A percentile compares a stretch with the other conserved stretches of the same genome.
Evolutionary conservation across 805 yeast species (phyloP).

Genomic region (Cyberlindnera lachancei): DNA sequence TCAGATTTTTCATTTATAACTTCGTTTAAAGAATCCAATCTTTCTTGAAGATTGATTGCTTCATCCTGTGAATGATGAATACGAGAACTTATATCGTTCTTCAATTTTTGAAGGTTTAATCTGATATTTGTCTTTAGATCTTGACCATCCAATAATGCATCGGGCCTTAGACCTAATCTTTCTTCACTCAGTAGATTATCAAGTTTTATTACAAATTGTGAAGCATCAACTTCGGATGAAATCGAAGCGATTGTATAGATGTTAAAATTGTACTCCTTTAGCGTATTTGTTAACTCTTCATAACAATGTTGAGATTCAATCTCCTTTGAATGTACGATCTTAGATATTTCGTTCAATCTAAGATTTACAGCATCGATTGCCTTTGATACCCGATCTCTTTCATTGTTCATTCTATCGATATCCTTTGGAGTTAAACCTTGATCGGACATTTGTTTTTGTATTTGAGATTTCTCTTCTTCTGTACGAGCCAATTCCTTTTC

Average conservation of each 20-base stretch:
- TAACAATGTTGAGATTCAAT: constrained; percentile 40
- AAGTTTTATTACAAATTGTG: constrained; percentile 34
- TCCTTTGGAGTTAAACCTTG: constrained; percentile 57
- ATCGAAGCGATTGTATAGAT: constrained; percentile 40
- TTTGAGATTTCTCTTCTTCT: constrained; percentile 33
- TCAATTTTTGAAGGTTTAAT: constrained; percentile 33
- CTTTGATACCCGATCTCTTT: constrained; percentile 51
- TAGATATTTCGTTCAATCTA: constrained; percentile 39
- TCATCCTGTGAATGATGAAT: constrained; percentile 50
- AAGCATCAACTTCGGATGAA: constrained; percentile 20
- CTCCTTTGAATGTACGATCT: constrained; percentile 42
- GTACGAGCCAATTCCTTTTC: constrained; percentile 34
- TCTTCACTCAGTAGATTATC: constrained; percentile 33
- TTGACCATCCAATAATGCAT: constrained; percentile 30
- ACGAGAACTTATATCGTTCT: constrained; percentile 37
- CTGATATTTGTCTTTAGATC: constrained; percentile 30
- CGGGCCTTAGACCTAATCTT: constrained; percentile 38
- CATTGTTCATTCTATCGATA: constrained; percentile 55
- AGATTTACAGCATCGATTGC: constrained; percentile 39
- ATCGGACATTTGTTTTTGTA: constrained; percentile 36
- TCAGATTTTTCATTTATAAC: constrained; percentile 50
- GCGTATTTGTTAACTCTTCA: constrained; percentile 42
- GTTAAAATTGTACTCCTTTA: constrained; percentile 49
- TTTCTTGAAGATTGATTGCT: constrained; percentile 48
- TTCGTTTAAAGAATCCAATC: constrained; percentile 48